These are phyloP conservation scores for Mycogone perniciosa DNA, from an alignment of 2,329 filamentous ascomycete genomes.

Conservation along the genomic window DNA sequence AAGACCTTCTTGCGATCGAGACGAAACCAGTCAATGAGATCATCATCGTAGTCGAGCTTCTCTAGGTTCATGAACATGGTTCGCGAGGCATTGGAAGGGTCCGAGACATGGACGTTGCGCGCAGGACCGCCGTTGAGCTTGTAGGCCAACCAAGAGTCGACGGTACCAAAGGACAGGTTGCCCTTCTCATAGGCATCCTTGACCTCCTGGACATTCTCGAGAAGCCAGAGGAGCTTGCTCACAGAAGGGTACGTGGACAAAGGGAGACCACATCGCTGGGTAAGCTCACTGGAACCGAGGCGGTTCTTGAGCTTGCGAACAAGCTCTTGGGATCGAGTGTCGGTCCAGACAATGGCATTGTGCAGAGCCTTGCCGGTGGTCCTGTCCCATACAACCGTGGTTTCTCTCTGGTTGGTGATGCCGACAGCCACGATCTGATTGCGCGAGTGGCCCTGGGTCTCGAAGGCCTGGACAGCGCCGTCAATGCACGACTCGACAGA, in stretches of 20 bases:
- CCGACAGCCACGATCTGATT: slow-evolving; percentile 68
- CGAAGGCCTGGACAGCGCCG: slow-evolving; percentile 61
- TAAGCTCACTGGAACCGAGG: slow-evolving; percentile 60
- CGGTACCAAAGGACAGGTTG: slow-evolving; percentile 68
- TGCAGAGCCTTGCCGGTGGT: slow-evolving; percentile 69
- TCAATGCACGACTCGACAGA: slow-evolving; percentile 74
- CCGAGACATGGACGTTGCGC: slow-evolving; percentile 64
- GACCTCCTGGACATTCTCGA: slow-evolving; percentile 61
- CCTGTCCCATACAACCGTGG: slow-evolving; percentile 72
- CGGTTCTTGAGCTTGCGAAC: slow-evolving; percentile 66
- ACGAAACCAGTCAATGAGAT: slow-evolving; percentile 67
- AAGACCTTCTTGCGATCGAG: slow-evolving; percentile 62
- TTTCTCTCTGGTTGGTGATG: slow-evolving; percentile 81
- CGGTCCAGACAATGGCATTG: slow-evolving; percentile 81
- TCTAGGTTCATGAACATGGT: slow-evolving; percentile 86
- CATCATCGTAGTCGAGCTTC: slow-evolving; percentile 67
- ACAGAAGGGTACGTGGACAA: slow-evolving; percentile 78
- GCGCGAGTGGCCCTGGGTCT: slow-evolving; percentile 58
- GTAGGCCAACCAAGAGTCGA: slow-evolving; percentile 76
- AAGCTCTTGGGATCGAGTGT: slow-evolving; percentile 67
- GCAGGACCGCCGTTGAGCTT: slow-evolving; percentile 67
- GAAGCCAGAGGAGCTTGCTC: slow-evolving; percentile 71
- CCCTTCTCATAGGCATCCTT: slow-evolving; percentile 66
- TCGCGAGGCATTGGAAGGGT: slow-evolving; percentile 74
- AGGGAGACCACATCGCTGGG: slow-evolving; percentile 65